A percentile compares a stretch with the other conserved stretches of the same genome.
These are phyloP conservation scores for Hypoxylon intermedium DNA, from an alignment of 495 filamentous ascomycete species.

Conservation along the genomic window DNA sequence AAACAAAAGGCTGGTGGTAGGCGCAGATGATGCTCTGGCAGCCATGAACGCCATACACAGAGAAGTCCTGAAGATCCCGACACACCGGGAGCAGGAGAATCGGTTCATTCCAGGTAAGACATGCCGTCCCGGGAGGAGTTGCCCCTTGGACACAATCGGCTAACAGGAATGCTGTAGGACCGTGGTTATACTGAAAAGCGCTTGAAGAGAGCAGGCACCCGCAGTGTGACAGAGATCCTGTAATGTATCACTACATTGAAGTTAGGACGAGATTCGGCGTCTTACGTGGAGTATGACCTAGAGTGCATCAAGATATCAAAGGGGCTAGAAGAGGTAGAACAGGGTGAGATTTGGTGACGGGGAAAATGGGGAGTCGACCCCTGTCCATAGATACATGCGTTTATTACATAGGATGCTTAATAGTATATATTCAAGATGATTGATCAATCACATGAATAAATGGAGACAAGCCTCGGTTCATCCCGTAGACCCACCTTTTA, in stretches of 20 bases:
- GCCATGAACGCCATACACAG: slow-evolving; percentile 50
- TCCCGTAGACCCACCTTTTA: slow-evolving; percentile 18
- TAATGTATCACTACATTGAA: slow-evolving; percentile 7
- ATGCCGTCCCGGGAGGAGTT: slow-evolving; percentile 7
- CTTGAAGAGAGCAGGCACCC: slow-evolving; percentile 2
- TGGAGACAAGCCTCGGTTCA: slow-evolving; percentile 32
- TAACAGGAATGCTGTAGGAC: slow-evolving; percentile 24
- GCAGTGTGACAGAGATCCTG: slow-evolving; percentile 11
- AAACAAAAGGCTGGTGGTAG: slow-evolving; percentile 44
- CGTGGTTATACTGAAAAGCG: slow-evolving; percentile 29
- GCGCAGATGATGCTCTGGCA: slow-evolving; percentile 45
- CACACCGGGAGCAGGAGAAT: slow-evolving; percentile 42
- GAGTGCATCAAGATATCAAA: too few species aligned
- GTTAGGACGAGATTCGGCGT: slow-evolving; percentile 4
- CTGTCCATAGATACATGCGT: neutral
- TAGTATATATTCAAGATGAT: too few species aligned
- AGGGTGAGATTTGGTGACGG: too few species aligned
- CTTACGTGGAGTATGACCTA: neutral
- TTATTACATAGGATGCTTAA: neutral
- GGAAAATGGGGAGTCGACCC: too few species aligned
- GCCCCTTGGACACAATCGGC: neutral
- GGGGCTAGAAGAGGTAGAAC: too few species aligned
- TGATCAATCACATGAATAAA: too few species aligned
- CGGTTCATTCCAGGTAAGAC: slow-evolving; percentile 43
- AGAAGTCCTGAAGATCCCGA: slow-evolving; percentile 52